These are phyloP conservation scores for Heliocybe sulcata DNA, from an alignment of 1,284 basidiomycete species.

Conservation along the genomic window DNA sequence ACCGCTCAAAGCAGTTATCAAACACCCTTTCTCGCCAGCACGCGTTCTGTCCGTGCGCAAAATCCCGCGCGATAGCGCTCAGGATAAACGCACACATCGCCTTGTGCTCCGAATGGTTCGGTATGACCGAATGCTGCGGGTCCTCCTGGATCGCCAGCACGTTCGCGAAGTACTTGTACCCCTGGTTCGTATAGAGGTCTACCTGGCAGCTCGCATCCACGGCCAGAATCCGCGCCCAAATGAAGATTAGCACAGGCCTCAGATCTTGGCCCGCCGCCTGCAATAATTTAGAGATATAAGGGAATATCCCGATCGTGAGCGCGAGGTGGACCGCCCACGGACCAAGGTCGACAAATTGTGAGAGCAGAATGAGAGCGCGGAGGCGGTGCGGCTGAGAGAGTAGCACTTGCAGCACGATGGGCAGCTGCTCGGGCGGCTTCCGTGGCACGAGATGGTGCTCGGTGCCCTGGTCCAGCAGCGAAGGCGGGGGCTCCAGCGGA, in stretches of 20 bases:
- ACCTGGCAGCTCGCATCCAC: conserved; percentile 92
- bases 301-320: conserved; percentile 97
- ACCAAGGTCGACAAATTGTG: conserved; percentile 95
- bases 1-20: conserved; percentile 80
- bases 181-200: conserved; percentile 82
- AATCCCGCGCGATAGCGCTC: conserved; percentile 87
- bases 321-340: conserved; percentile 98
- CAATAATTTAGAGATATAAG: conserved; percentile 94
- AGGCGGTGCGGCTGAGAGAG: conserved; percentile 95
- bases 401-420: conserved; percentile 95
- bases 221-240: conserved; percentile 96
- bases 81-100: conserved; percentile 99
- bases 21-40: conserved; percentile 86
- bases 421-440: conserved; percentile 93
- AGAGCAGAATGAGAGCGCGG: conserved; percentile 92
- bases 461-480: conserved; percentile 12
- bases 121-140: conserved; percentile 44
- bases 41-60: conserved; percentile 79
- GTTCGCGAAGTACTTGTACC: conserved; percentile 86
- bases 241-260: conserved; percentile 97
- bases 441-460: conserved; percentile 69
- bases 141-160: conserved; percentile 68
- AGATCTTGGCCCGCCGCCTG: conserved; percentile 94
- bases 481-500: conserved; percentile 6
- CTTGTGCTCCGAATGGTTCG: conserved; percentile 93